These are phyloP conservation scores for Phytopythium boreale DNA, from an alignment of 352 stramenopile species.

Conservation along the genomic window DNA sequence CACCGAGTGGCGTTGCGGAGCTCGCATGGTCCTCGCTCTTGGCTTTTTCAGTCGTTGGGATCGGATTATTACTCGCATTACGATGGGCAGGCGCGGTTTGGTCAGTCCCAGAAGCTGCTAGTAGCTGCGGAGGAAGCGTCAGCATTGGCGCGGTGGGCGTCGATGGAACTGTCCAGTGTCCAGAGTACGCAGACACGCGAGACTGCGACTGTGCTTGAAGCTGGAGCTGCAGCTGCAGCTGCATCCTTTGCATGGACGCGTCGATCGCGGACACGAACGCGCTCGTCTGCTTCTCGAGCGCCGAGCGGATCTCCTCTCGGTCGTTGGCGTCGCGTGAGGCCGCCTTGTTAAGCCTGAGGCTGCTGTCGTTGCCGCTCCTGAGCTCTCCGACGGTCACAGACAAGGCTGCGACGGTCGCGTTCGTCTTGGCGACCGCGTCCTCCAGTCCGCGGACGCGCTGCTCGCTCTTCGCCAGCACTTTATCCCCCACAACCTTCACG, in stretches of 20 bases:
- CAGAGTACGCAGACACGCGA: constrained; percentile 10
- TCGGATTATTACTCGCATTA: no score
- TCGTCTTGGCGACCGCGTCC: constrained; percentile 19
- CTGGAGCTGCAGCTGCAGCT: constrained; percentile 59
- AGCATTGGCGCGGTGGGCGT: neutral
- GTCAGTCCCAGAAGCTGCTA: neutral
- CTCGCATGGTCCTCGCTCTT: neutral
- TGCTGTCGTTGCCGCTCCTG: neutral
- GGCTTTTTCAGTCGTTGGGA: neutral
- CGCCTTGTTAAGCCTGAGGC: constrained; percentile 6
- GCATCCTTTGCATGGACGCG: constrained; percentile 56
- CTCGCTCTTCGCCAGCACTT: neutral
- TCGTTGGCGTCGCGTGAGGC: neutral
- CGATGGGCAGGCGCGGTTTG: neutral
- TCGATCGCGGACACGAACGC: constrained; percentile 48
- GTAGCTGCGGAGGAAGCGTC: neutral
- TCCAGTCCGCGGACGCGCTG: constrained; percentile 28
- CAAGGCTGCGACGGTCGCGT: constrained; percentile 9
- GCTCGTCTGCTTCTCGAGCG: constrained; percentile 31
- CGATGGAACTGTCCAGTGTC: constrained; percentile 14
- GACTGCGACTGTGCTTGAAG: constrained; percentile 24
- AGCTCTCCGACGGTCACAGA: constrained; percentile 3
- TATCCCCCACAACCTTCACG: neutral
- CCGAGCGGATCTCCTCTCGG: constrained; percentile 8
- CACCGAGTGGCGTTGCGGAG: neutral